These are phyloP conservation scores for Evernia prunastri DNA, from an alignment of 495 filamentous ascomycete species.

Conservation along the genomic window DNA sequence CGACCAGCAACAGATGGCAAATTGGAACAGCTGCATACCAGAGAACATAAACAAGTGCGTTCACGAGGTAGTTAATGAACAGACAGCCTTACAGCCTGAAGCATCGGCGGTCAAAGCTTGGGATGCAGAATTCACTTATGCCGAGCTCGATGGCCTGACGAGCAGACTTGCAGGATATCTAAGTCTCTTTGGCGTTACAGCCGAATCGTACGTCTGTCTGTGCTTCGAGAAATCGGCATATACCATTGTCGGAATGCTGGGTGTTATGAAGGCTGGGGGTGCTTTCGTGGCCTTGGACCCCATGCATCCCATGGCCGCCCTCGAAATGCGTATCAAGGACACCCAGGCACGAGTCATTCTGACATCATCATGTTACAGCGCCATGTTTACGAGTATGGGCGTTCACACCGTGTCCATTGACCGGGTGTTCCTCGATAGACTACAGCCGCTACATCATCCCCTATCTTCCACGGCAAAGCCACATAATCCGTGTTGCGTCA, in stretches of 20 bases:
- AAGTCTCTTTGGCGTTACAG: conserved; percentile 35
- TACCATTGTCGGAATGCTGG: conserved; percentile 29
- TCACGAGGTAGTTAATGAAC: conserved; percentile 40
- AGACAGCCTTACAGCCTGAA: conserved; percentile 34
- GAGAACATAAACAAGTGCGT: conserved; percentile 35
- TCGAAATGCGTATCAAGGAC: conserved; percentile 25
- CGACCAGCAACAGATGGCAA: conserved; percentile 36
- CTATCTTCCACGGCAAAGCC: not conserved
- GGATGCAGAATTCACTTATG: conserved; percentile 48
- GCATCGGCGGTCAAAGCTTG: conserved; percentile 40
- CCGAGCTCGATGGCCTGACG: conserved; percentile 42
- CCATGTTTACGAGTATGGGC: conserved; percentile 25
- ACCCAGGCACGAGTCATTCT: conserved; percentile 21
- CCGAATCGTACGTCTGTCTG: conserved; percentile 35
- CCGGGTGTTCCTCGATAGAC: conserved; percentile 24
- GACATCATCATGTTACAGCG: conserved; percentile 28
- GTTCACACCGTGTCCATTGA: conserved; percentile 2
- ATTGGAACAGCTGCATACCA: conserved; percentile 42
- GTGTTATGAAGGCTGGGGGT: conserved; percentile 29
- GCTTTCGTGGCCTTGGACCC: conserved; percentile 42
- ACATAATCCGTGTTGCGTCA: not conserved
- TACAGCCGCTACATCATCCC: conserved; percentile 29
- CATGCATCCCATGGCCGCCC: conserved; percentile 29
- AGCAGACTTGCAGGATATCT: conserved; percentile 42
- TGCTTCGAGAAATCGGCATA: conserved; percentile 34